Percentiles rank a stretch among this genome's conserved stretches.
Evolutionary conservation across 164 flowering plant species (phyloP).

Genomic region (Aristolochia contorta): DNA sequence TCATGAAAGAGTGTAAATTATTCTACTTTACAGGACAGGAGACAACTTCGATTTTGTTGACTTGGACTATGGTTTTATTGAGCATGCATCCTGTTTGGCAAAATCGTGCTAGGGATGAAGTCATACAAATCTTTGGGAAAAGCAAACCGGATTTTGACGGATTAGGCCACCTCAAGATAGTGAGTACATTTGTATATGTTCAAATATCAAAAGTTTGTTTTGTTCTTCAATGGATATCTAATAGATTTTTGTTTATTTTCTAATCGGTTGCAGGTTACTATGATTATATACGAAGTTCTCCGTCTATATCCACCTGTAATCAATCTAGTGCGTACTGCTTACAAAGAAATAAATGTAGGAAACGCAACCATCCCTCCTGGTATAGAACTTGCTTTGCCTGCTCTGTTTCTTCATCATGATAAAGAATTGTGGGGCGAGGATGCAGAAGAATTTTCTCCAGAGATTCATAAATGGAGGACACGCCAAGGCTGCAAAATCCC

Average conservation of each 20-base stretch:
- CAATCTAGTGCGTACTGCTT: neutral
- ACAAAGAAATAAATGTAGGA: neutral
- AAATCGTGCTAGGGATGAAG: constrained; percentile 6
- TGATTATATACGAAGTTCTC: constrained; percentile 3
- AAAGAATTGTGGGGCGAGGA: neutral
- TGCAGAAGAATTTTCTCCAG: too few species aligned
- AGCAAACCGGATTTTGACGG: too few species aligned
- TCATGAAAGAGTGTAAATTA: constrained; percentile 18
- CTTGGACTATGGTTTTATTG: constrained; percentile 8
- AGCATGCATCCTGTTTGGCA: constrained; percentile 7
- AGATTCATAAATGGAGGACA: too few species aligned
- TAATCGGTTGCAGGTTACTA: constrained; percentile 1
- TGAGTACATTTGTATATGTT: neutral
- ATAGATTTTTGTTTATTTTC: neutral
- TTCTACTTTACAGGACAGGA: constrained; percentile 17
- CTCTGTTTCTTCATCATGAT: neutral
- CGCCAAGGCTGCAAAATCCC: too few species aligned
- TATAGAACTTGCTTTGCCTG: neutral
- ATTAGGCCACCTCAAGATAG: neutral
- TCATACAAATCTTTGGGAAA: too few species aligned
- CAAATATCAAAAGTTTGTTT: neutral
- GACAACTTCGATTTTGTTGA: constrained; percentile 7
- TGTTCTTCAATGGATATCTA: too few species aligned
- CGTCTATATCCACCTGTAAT: constrained; percentile 1
- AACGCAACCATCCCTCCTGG: neutral